phyloP scores from a whole-genome alignment of 805 yeast species.

The Starmera pachycereana region DNA sequence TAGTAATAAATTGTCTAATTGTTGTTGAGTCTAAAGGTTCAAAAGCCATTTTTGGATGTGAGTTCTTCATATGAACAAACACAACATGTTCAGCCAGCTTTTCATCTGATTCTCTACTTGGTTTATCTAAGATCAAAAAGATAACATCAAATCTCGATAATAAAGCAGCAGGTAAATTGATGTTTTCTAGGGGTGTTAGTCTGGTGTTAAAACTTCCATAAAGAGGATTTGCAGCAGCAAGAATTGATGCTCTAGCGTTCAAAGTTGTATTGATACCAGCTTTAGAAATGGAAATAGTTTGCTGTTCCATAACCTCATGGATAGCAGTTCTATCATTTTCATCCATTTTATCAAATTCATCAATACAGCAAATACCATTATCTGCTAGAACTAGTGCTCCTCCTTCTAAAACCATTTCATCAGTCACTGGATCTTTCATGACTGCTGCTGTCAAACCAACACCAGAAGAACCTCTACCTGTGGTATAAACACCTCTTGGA shows the following conservation, averaged over 20 bases:
- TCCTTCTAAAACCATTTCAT: conserved; percentile 96
- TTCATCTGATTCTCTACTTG: conserved; percentile 71
- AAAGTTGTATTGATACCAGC: conserved; percentile 96
- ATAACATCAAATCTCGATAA: conserved; percentile 89
- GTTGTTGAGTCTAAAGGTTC: conserved; percentile 71
- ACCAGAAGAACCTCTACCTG: conserved; percentile 98
- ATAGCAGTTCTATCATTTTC: conserved; percentile 94
- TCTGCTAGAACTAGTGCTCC: conserved; percentile 97
- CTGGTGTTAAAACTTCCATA: conserved; percentile 91
- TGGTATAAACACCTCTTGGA: conserved; percentile 94
- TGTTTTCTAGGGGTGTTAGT: conserved; percentile 87
- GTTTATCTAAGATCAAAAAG: conserved; percentile 78
- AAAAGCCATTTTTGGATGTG: conserved; percentile 69
- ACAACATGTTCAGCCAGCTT: conserved; percentile 89
- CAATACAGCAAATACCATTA: conserved; percentile 96
- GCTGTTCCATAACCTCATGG: conserved; percentile 99
- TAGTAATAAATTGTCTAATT: conserved; percentile 79
- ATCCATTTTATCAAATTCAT: conserved; percentile 98
- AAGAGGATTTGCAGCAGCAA: conserved; percentile 98
- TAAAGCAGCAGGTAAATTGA: conserved; percentile 92
- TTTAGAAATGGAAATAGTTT: conserved; percentile 92
- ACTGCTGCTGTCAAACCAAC: conserved; percentile 99
- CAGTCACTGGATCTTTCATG: conserved; percentile 98
- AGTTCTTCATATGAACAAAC: conserved; percentile 87
- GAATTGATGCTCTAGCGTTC: conserved; percentile 88